Base-by-base conservation (phyloP, 805 yeast species). In the Cyberlindnera suaveolens region DNA sequence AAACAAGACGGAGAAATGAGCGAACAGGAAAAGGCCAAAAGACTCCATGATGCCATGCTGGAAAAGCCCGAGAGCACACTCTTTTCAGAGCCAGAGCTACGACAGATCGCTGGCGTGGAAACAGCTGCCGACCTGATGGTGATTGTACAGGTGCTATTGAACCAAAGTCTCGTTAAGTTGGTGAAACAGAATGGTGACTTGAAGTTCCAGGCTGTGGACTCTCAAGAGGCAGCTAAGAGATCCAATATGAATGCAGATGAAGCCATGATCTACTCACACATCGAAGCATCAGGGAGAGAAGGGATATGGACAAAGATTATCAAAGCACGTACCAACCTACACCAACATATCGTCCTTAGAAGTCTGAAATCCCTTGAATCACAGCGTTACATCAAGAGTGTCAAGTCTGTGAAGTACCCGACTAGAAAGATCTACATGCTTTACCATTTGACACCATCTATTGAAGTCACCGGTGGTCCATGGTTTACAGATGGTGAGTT, bases 401-500 rank as follows among this genome's bases (percentile, higher is more conserved):
- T 93, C 59, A 91, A 93, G 60, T 79, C 87, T 19, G 98, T 93
- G 29, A 91, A 86, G 58, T 81, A 77, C 62, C 97, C 98, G 13
- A 91, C 97, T 1, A 75, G 99, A 51, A 93, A 93, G 58, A 91
- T 93, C 30, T 95, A 91, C 64, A 93, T 93, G 98, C 72, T 93
- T 42, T 91, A 90, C 61, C 82, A 87, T 58, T 68, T 93, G 51
- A 96, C 89, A 60, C 99, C 99, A 5, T 84, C 95, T 3, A 82
- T 87, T 29, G 98, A 91, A 52, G 93, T 93, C 32, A 93, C 98
- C 0, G 99, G 99, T 50, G 99, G 99, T 5, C 98, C 98, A 4
- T 93, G 99, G 99, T 93, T 90, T 60, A 89, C 97, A 0, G 99
- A 93, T 60, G 80, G 90, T 31, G 98, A 93, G 63, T 71, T 93